Evolutionary conservation across 2,329 filamentous ascomycete genomes (phyloP), one percentile per base, ranked within the genome.

Genomic region (Trichoderma afroharzianum): DNA sequence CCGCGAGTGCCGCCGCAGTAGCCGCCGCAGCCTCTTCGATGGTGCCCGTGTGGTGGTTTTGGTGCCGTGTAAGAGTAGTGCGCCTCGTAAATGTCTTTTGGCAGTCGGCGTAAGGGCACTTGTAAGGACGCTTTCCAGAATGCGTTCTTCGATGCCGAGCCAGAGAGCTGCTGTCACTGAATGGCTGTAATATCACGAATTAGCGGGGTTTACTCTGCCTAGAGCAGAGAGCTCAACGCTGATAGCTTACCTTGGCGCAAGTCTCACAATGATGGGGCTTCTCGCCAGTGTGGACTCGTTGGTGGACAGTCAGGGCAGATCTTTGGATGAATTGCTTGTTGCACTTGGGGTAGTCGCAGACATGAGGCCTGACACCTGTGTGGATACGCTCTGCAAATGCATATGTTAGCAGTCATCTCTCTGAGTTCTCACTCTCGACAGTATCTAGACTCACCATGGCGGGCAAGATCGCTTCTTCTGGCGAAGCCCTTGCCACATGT

Each of bases 211-310:
- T 21, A 7, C 55, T 63, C 14, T 62, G 2, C 2, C 6, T 36
- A 18, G 15, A 67, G 43, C 18, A 18, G 6, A 1, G n/a, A 32
- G 26, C 30, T n/a, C 47, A 24, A 57, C 4, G 5, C 36, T 33
- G 36, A 47, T 14, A 8, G 77, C 87, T 78, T 86, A 97, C 95
- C 91, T 98, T 98, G 81, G 94, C 93, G 81, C 96, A 98, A 74
- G 93, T 90, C 82, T 98, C 96, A 80, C 96, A 99, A 90, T 96
- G 95, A 78, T 99, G 96, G 64, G 96, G 96, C 83, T 99, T 99
- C 84, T 98, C 96, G 75, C 96, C 96, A 2, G 96, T 98, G 82
- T 99, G 96, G 24, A 98, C 95, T 76, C 96, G 92, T 79, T 93
- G 91, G 81, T 98, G 96, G 8, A 99, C 96, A 0, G 96, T 99